These are phyloP conservation scores for Suillus fuscotomentosus DNA, from an alignment of 768 basidiomycete species.

Conservation along the genomic window DNA sequence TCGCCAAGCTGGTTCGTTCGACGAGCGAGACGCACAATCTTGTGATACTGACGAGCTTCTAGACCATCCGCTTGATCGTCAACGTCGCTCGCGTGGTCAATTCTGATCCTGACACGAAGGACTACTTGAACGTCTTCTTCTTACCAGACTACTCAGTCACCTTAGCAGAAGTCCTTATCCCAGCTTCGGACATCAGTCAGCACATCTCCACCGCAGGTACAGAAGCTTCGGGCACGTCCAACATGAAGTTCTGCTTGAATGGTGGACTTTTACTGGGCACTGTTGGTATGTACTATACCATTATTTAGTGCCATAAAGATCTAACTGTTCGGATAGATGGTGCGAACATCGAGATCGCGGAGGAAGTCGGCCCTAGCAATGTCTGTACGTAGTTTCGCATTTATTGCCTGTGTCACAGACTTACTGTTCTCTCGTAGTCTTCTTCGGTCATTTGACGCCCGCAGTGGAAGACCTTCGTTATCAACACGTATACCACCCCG, in stretches of 20 bases:
- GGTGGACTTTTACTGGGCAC: conserved; percentile 89
- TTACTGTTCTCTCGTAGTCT: conserved; percentile 48
- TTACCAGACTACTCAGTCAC: conserved; percentile 94
- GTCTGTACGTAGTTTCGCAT: conserved; percentile 62
- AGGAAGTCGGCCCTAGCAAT: conserved; percentile 91
- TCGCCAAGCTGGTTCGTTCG: conserved; percentile 75
- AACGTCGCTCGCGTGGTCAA: conserved; percentile 73
- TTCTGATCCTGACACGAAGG: conserved; percentile 82
- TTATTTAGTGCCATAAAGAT: background rate
- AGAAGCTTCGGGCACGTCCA: conserved; percentile 79
- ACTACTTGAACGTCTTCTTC: conserved; percentile 89
- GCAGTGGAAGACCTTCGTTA: conserved; percentile 85
- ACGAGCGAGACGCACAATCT: background rate
- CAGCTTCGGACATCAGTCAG: conserved; percentile 92
- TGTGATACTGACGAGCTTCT: background rate
- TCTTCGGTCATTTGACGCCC: conserved; percentile 87
- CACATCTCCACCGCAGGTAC: conserved; percentile 98
- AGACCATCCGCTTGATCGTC: conserved; percentile 92
- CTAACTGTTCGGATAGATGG: conserved; percentile 53
- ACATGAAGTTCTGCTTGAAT: conserved; percentile 90
- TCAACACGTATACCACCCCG: conserved; percentile 81
- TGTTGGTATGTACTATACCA: conserved; percentile 44
- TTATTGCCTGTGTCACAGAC: background rate
- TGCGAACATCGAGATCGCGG: conserved; percentile 95
- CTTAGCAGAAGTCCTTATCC: conserved; percentile 79